Conservation (phyloP, 345 rosid species). For the Microcos paniculata region DNA sequence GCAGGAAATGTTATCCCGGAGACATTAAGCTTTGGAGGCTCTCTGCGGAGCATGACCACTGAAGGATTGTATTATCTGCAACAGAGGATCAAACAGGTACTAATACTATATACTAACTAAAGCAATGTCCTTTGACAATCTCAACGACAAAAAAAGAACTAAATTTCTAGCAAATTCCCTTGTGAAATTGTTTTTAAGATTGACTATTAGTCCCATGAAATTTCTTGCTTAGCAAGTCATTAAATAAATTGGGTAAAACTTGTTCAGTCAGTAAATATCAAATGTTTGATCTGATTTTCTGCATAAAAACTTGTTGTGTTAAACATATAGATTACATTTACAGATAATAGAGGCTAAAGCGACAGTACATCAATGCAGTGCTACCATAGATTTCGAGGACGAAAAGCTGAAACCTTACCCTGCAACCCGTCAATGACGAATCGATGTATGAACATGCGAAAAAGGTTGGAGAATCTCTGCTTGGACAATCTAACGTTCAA, state of each 20-base stretch:
- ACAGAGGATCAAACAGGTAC: constrained; percentile 44
- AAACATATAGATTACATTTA: not conserved
- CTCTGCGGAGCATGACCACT: constrained; percentile 44
- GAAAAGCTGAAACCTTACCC: constrained; percentile 45
- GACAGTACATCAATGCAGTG: constrained; percentile 53
- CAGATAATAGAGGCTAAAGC: constrained; percentile 50
- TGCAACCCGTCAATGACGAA: constrained; percentile 44
- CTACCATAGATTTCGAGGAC: constrained; percentile 46
- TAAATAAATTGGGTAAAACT: not conserved
- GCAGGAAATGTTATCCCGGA: constrained; percentile 50
- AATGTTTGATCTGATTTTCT: not conserved
- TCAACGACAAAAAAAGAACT: not conserved
- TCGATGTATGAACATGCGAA: constrained; percentile 43
- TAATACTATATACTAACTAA: too few relatives aligned
- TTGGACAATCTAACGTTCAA: constrained; percentile 45
- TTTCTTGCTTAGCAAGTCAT: too few relatives aligned
- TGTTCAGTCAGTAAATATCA: not conserved
- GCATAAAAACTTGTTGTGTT: not conserved
- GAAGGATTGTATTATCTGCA: constrained; percentile 38
- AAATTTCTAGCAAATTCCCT: too few relatives aligned
- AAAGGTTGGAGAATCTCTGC: constrained; percentile 36
- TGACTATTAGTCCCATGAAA: too few relatives aligned
- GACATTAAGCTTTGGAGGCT: constrained; percentile 46
- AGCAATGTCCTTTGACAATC: constrained; percentile 1
- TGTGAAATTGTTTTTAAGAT: too few relatives aligned